Evolutionary conservation across 1,284 basidiomycete species (phyloP), one percentile per base, ranked within the genome.

Genomic region (Cryptococcus amylolentus): DNA sequence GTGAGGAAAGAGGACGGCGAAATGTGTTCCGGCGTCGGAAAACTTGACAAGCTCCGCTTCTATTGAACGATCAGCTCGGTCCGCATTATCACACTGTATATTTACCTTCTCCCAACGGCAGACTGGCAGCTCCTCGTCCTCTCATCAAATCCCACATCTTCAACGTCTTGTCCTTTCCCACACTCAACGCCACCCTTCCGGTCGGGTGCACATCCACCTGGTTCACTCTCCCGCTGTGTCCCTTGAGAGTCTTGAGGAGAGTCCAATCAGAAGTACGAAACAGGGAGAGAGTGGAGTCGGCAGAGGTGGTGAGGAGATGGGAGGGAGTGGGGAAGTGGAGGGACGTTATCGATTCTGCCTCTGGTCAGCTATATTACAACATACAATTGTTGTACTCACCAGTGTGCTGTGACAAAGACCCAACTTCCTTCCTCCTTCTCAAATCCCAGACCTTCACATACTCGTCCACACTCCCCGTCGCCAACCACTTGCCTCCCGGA

Each of bases 91-190:
- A 2, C 31, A 18, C 1, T 16, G 16, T 14, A 13, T 38, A 20
- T 80, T 52, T 60, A 89, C 90, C 91, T 78, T 87, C 87, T 16
- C 89, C 89, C 5, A 96, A 77, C 69, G 93, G 91, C 38, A 87
- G 88, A 69, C 90, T 93, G 4, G 91, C 91, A 13, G 86, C 86
- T 2, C 90, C 90, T 71, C 88, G 88, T 1, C 93, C 95, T 47
- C 93, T 82, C 89, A 97, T 96, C 46, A 98, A 80, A 80, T 98
- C 95, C 95, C 95, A 98, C 92, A 98, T 95, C 50, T 93, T 84
- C 57, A 98, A 73, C 8, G 89, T 91, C 60, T 84, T 81, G 71
- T 98, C 95, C 67, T 88, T 88, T 12, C 95, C 95, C 0, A 97
- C 92, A 61, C 86, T 90, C 31, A 98, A 77, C 0, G 88, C 94